These are phyloP conservation scores for Sugiyamaella boreocaroliniensis DNA, from an alignment of 805 yeast species.

Conservation along the genomic window DNA sequence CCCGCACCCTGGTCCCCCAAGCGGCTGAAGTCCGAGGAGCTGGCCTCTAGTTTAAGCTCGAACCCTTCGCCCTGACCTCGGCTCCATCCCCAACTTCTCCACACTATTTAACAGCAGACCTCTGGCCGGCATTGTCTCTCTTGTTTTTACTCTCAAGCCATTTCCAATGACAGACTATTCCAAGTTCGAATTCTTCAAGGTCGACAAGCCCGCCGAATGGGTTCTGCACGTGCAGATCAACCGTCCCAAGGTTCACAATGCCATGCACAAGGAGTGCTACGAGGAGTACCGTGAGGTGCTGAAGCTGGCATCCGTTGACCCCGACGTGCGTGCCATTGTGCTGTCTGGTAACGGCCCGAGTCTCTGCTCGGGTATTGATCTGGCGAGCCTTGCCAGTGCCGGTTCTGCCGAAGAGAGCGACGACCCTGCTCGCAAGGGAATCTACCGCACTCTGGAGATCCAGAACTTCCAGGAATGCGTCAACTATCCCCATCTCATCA, in stretches of 20 bases:
- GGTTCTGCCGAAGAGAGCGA: constrained; percentile 15
- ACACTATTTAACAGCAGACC: neutral
- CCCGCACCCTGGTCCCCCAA: too few relatives aligned
- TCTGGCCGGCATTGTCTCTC: neutral
- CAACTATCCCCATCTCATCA: constrained; percentile 24
- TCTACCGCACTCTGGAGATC: constrained; percentile 36
- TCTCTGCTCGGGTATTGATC: constrained; percentile 62
- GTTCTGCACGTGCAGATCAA: constrained; percentile 55
- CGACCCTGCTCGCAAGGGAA: constrained; percentile 27
- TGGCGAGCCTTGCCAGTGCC: constrained; percentile 29
- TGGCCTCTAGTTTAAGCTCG: neutral
- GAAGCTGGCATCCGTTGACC: constrained; percentile 37
- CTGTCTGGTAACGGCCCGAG: constrained; percentile 51
- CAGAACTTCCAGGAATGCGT: constrained; percentile 54
- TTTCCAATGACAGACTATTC: constrained; percentile 14
- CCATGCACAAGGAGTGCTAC: constrained; percentile 51
- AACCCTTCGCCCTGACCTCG: neutral
- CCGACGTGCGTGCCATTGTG: constrained; percentile 47
- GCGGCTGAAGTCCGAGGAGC: neutral
- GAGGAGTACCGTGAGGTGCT: constrained; percentile 47
- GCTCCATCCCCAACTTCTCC: neutral
- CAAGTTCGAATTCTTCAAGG: constrained; percentile 22
- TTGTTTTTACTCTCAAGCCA: neutral
- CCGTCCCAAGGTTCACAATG: constrained; percentile 54
- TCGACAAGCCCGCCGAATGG: constrained; percentile 39